These are phyloP conservation scores for Silene uniflora DNA, from an alignment of 148 eudicot species.

Conservation along the genomic window DNA sequence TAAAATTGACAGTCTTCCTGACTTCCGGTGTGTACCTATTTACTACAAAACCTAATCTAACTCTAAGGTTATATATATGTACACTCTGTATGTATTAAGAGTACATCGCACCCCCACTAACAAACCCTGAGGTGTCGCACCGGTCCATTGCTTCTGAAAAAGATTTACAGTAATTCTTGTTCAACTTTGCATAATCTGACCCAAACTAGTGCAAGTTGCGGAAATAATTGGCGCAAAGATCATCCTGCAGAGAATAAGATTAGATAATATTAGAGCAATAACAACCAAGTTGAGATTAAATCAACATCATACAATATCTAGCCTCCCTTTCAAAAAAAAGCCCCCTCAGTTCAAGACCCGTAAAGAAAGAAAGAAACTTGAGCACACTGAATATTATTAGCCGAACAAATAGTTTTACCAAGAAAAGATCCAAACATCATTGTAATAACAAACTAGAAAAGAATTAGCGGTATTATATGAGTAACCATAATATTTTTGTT, in stretches of 20 bases:
- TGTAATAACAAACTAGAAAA: no score
- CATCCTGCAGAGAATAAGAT: slow-evolving; percentile 52
- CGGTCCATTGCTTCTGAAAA: slow-evolving; percentile 67
- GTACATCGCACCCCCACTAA: slow-evolving; percentile 77
- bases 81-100: slow-evolving; percentile 27
- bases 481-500: no score
- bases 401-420: not conserved
- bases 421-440: not conserved
- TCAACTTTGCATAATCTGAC: slow-evolving; percentile 19
- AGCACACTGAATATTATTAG: not conserved
- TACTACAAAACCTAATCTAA: slow-evolving; percentile 43
- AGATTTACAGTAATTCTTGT: slow-evolving; percentile 15
- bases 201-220: not conserved
- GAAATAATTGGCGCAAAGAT: slow-evolving; percentile 14
- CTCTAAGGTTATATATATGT: slow-evolving; percentile 3
- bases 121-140: slow-evolving; percentile 93
- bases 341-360: not conserved
- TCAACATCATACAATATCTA: not conserved
- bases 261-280: slow-evolving; percentile 10
- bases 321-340: no score
- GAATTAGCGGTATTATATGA: no score
- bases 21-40: slow-evolving; percentile 57
- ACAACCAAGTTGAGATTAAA: not conserved
- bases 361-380: not conserved
- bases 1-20: slow-evolving; percentile 56